Percentiles rank a stretch among this genome's conserved stretches.
Conservation (phyloP, 768 basidiomycete genomes). For the Calocybe gangraenosa region DNA sequence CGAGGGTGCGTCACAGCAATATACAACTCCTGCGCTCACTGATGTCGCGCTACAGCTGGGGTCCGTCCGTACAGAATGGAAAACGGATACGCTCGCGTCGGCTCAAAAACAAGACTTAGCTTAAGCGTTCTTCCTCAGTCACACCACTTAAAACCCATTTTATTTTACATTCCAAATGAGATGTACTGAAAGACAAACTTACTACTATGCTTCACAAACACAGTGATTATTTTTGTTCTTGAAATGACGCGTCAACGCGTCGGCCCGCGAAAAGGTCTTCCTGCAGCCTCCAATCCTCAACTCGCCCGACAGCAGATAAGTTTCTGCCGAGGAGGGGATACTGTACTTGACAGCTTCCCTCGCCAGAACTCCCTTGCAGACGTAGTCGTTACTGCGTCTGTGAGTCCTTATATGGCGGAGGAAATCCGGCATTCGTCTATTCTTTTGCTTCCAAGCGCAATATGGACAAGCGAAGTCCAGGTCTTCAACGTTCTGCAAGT, state of each 20-base stretch:
- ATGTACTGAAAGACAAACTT: too few species aligned
- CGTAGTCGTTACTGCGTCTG: slow-evolving; percentile 28
- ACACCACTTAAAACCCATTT: neutral
- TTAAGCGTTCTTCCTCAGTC: slow-evolving; percentile 1
- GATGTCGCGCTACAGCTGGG: slow-evolving; percentile 45
- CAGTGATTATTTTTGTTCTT: slow-evolving; percentile 31
- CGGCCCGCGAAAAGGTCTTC: slow-evolving; percentile 37
- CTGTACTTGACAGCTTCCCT: slow-evolving; percentile 16
- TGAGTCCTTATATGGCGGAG: slow-evolving; percentile 55
- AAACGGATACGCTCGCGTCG: slow-evolving; percentile 69
- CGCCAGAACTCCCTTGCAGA: slow-evolving; percentile 36
- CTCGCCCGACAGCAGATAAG: slow-evolving; percentile 25
- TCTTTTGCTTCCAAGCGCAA: slow-evolving; percentile 44
- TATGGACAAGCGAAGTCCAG: slow-evolving; percentile 37
- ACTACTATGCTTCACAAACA: too few species aligned
- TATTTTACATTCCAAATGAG: neutral
- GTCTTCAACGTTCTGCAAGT: slow-evolving; percentile 17
- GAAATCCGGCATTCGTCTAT: slow-evolving; percentile 53
- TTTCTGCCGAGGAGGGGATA: slow-evolving; percentile 16
- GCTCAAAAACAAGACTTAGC: slow-evolving; percentile 30
- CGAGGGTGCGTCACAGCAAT: slow-evolving; percentile 62
- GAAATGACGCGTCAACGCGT: slow-evolving; percentile 43
- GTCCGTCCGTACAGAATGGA: slow-evolving; percentile 69
- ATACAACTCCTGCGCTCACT: neutral
- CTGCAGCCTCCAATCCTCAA: slow-evolving; percentile 37